Evolutionary conservation across 305 asterid genomes (phyloP).

Genomic region (Withania somnifera): DNA sequence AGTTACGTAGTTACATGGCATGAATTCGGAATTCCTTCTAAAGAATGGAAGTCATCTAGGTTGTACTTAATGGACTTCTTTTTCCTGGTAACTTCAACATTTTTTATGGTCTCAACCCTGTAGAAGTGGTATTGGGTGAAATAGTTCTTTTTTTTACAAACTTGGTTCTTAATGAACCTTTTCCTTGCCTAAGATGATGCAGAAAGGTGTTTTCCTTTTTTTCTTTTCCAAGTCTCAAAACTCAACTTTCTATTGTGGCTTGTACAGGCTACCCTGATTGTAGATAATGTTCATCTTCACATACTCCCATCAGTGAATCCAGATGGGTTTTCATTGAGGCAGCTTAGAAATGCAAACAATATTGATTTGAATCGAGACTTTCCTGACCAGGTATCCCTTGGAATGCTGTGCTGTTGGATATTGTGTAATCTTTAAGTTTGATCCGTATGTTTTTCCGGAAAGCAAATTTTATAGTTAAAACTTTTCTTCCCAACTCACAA

Average conservation of each 20-base stretch:
- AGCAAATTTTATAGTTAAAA: background rate
- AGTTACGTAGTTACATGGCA: background rate
- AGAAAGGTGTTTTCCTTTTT: background rate
- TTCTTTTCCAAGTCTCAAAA: background rate
- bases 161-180: background rate
- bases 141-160: background rate
- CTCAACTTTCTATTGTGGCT: background rate
- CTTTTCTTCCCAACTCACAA: background rate
- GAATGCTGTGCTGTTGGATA: background rate
- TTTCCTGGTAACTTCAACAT: background rate
- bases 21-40: background rate
- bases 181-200: background rate
- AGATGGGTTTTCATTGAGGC: constrained; percentile 59
- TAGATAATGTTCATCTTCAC: constrained; percentile 74
- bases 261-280: constrained; percentile 66
- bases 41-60: background rate
- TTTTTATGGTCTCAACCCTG: background rate
- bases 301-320: constrained; percentile 89
- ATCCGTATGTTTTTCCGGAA: background rate
- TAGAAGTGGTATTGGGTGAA: background rate
- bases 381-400: constrained; percentile 69
- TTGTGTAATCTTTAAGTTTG: background rate
- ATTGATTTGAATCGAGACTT: constrained; percentile 83
- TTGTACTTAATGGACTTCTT: background rate
- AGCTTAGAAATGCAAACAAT: constrained; percentile 71